Evolutionary conservation across 179 eudicot genomes (phyloP), one percentile per base, ranked within the genome.

Genomic region (Gypsophila paniculata): DNA sequence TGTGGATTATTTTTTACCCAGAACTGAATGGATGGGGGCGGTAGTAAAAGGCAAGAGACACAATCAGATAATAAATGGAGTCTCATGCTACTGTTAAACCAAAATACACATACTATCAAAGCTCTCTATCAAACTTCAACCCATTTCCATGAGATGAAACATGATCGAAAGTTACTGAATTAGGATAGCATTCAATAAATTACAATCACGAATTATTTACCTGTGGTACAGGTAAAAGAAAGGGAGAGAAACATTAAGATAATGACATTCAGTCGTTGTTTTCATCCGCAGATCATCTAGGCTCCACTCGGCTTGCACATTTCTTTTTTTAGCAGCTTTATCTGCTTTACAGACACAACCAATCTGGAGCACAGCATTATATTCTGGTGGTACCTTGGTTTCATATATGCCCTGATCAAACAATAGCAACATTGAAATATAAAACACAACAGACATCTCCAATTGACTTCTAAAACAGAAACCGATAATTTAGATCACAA

Each of bases 331-430:
- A 38, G 92, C 88, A 48, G 89, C 60, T 83, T 85, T 89, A 73
- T 91, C 90, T 32, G 87, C 97, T 85, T 91, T 94, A 80, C 99
- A 91, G 73, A 94, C 97, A 83, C 97, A 94, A 38, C 97, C 99
- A 72, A 94, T 80, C 85, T 91, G 97, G 66, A 87, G 90, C 78
- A 91, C 78, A 73, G 86, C 90, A 82, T 83, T 89, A 52, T 87
- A 85, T 58, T 89, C 98, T 59, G 79, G 79, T 8, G 96, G 85
- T 75, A 93, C 85, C 69, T 88, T 89, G 62, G 97, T 88, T 85
- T 93, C 98, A 72, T 93, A 93, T 81, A 93, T 90, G 57, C 98
- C 98, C 98, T 93, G 86, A 46, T 72, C 46, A 79, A 75, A 75
- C 15, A 59, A 75, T 59, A 42, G 71, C 65, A 78, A 21, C 49